These are phyloP conservation scores for Camelina hispida DNA, from an alignment of 345 rosid species.

Conservation along the genomic window DNA sequence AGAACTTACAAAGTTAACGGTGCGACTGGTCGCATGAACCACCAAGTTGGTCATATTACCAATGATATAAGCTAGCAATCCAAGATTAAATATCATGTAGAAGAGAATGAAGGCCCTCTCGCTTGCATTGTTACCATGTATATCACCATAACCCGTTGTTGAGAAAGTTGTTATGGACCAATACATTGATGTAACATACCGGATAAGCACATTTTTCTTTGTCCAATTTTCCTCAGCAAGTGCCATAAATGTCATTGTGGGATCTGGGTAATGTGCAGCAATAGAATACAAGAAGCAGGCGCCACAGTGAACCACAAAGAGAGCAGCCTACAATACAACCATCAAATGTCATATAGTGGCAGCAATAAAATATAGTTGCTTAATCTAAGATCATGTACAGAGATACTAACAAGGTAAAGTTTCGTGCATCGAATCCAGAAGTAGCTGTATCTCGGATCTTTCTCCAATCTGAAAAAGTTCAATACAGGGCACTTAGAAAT, in stretches of 20 bases:
- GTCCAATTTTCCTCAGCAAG: slow-evolving; percentile 50
- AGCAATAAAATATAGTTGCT: neutral
- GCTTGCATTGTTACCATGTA: slow-evolving; percentile 65
- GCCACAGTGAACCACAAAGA: slow-evolving; percentile 74
- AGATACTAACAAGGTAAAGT: slow-evolving; percentile 68
- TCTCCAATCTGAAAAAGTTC: slow-evolving; percentile 65
- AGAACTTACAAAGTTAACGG: slow-evolving; percentile 26
- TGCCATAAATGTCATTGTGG: slow-evolving; percentile 66
- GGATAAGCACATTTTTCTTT: slow-evolving; percentile 40
- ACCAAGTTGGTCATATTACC: slow-evolving; percentile 94
- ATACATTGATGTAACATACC: slow-evolving; percentile 67
- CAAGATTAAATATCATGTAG: slow-evolving; percentile 79
- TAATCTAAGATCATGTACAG: neutral
- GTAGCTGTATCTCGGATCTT: slow-evolving; percentile 69
- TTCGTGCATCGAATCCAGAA: slow-evolving; percentile 65
- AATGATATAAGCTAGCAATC: slow-evolving; percentile 72
- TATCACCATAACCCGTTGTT: slow-evolving; percentile 90
- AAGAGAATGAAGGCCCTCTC: slow-evolving; percentile 70
- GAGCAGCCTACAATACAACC: slow-evolving; percentile 60
- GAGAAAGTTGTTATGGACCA: slow-evolving; percentile 89
- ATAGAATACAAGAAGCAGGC: slow-evolving; percentile 73
- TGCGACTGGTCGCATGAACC: slow-evolving; percentile 76
- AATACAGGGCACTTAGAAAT: neutral
- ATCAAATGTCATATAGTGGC: slow-evolving; percentile 18
- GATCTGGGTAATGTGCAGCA: slow-evolving; percentile 57